Base-by-base conservation (phyloP, 2,329 filamentous ascomycete genomes). In the Malbranchea cinnamomea region DNA sequence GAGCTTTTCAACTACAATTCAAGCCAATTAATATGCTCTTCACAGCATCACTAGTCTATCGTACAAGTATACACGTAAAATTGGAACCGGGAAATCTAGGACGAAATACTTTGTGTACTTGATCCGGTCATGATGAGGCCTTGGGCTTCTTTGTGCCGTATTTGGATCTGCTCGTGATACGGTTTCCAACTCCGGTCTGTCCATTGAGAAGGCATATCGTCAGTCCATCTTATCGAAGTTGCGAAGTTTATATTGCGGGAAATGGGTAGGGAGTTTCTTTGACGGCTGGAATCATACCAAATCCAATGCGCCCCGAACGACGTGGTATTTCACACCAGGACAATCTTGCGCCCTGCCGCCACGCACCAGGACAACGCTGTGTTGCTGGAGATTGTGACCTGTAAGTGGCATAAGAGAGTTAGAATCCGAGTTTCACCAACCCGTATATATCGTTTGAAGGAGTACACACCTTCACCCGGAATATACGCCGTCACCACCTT, bases 141-240 rank as follows among this genome's bases (percentile, higher is more conserved):
- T 95, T 95, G 0, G 89, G 87, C 65, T 94, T 95, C 75, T 98
- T 98, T 28, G 89, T 92, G 37, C 89, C 89, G 52, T 93, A 98
- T 61, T 98, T 98, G 49, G 84, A 94, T 48, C 89, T 70, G 55
- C 80, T 83, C 13, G 76, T 81, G 48, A 78, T 70, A 44, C 89
- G 69, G 54, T 74, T 89, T 13, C 74, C 76, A 41, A 98, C 89
- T 65, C 89, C 89, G 49, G 83, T 83, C 87, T 94, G 40, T 8
- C 18, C 27, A 38, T 26, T 13, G 30, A 12, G 35, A 44, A 30
- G 34, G 6, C 16, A 56, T 42, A 56, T 49, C 39, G 9, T 16
- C 21, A 24, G 17, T 4, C 23, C n/a, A 32, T 23, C 17, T n/a
- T 16, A 6, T 8, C 26, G 20, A 10, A 13, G 34, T 12, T 23